Base-by-base conservation (phyloP, 2,329 filamentous ascomycete genomes). In the Colletotrichum limetticola region DNA sequence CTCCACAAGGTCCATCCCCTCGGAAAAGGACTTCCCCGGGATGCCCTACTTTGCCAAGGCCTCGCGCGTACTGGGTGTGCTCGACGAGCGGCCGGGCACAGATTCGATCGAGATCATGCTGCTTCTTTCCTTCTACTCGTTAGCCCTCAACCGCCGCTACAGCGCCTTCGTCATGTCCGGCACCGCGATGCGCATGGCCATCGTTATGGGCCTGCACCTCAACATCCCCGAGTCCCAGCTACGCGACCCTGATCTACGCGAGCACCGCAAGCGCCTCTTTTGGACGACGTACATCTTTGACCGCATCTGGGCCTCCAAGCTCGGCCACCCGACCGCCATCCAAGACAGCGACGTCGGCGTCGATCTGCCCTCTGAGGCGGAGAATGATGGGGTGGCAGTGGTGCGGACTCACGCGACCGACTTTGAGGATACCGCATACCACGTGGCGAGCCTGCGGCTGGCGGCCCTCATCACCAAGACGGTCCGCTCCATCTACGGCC, bases 271-370 rank as follows among this genome's bases (percentile, higher is more conserved):
- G 8, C 78, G 83, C 4, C 77, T 85, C 0, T 86, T 82, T 80
- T 86, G 83, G 84, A 85, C 84, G 0, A 79, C 84, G 0, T 86
- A 86, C 59, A 81, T 79, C 9, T 78, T 86, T 37, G 85, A 86
- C 72, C 83, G 86, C 2, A 83, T 87, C 77, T 86, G 83, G 82
- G 85, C 84, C 4, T 85, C 85, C 0, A 85, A 86, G 46, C 81
- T 87, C 57, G 85, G 86, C 0, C 82, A 87, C 52, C 85, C 86
- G 0, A 82, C 84, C 12, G 84, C 86, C 53, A 84, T 88, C 11
- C 81, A 83, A 12, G 86, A 88, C 61, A 83, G 85, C 53, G 86
- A 87, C 28, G 87, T 87, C 1, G 79, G 84, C 32, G 82, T 85
- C 5, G 82, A 85, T 52, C 74, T 84, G 12, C 86, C 85, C 0